Conservation (phyloP, 1,284 basidiomycete genomes). For the Cryptococcus sp. region DNA sequence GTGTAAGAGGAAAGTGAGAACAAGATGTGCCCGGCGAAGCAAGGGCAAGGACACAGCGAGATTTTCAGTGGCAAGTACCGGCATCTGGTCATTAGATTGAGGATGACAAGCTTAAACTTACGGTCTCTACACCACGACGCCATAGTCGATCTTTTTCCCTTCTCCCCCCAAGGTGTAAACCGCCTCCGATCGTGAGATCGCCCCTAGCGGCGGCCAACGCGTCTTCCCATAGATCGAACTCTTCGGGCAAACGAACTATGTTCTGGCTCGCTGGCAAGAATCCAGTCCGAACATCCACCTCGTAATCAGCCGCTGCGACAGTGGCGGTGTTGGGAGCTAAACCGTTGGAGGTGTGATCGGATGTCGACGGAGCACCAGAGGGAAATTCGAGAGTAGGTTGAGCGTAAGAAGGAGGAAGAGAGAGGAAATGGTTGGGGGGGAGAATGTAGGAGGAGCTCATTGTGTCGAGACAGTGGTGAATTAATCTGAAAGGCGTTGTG, state of each 20-base stretch:
- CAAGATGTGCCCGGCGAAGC: conserved; percentile 76
- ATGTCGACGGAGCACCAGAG: conserved; percentile 31
- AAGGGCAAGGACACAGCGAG: conserved; percentile 60
- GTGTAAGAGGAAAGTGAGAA: conserved; percentile 79
- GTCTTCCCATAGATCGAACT: conserved; percentile 70
- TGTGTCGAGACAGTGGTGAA: conserved; percentile 14
- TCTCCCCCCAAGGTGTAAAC: conserved; percentile 57
- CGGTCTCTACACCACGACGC: conserved; percentile 59
- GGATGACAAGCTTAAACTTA: conserved; percentile 40
- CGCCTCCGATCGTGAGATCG: conserved; percentile 40
- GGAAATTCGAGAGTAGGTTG: conserved; percentile 18
- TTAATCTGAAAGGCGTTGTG: too few relatives aligned
- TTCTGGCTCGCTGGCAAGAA: conserved; percentile 85
- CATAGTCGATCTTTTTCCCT: conserved; percentile 56
- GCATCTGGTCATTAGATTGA: conserved; percentile 55
- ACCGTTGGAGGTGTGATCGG: conserved; percentile 36
- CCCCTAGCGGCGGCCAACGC: conserved; percentile 52
- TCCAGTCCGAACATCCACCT: conserved; percentile 84
- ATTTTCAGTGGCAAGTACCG: conserved; percentile 54
- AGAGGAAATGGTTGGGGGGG: conserved; percentile 60
- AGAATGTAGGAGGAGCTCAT: conserved; percentile 24
- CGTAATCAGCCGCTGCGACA: conserved; percentile 87
- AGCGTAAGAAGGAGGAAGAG: conserved; percentile 53
- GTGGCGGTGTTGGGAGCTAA: conserved; percentile 67
- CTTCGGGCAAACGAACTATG: conserved; percentile 56